Percentiles rank a stretch among this genome's conserved stretches.
phyloP scores from a whole-genome alignment of 176 grass and related monocot species.

The Carex cristatella region DNA sequence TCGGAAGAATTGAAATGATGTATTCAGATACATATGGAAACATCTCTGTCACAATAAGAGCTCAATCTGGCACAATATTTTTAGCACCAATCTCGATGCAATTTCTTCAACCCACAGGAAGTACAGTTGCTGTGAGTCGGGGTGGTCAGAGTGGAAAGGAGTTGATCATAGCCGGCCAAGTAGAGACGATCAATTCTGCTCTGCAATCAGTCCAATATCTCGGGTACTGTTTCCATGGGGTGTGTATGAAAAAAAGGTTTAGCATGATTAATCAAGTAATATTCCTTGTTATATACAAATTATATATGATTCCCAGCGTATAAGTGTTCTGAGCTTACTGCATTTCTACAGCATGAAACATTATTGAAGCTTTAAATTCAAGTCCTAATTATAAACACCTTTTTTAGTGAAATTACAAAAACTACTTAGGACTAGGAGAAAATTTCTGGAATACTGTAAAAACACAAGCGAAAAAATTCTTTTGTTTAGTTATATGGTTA shows the following conservation, averaged over 20 bases:
- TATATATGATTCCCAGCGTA: not conserved
- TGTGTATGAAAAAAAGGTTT: no score
- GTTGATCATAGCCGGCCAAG: constrained; percentile 42
- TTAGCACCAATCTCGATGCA: constrained; percentile 63
- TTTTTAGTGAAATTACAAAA: not conserved
- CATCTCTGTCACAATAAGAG: constrained; percentile 63
- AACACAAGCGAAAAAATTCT: not conserved
- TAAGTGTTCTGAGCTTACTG: not conserved
- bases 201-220: constrained; percentile 58
- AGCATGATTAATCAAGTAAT: not conserved
- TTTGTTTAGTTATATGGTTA: not conserved
- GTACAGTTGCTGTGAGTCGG: constrained; percentile 35
- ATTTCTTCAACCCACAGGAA: constrained; percentile 32
- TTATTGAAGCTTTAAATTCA: not conserved
- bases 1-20: constrained; percentile 45
- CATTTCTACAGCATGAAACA: not conserved
- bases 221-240: constrained; percentile 13
- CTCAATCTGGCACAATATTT: constrained; percentile 48
- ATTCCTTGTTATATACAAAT: not conserved
- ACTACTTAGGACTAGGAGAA: not conserved
- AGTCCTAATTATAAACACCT: not conserved
- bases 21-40: constrained; percentile 63
- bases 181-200: constrained; percentile 49
- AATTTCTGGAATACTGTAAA: not conserved
- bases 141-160: constrained; percentile 32